A percentile compares a stretch with the other conserved stretches of the same genome.
Conservation (phyloP, 441 rosid genomes). For the Iberis amara region DNA sequence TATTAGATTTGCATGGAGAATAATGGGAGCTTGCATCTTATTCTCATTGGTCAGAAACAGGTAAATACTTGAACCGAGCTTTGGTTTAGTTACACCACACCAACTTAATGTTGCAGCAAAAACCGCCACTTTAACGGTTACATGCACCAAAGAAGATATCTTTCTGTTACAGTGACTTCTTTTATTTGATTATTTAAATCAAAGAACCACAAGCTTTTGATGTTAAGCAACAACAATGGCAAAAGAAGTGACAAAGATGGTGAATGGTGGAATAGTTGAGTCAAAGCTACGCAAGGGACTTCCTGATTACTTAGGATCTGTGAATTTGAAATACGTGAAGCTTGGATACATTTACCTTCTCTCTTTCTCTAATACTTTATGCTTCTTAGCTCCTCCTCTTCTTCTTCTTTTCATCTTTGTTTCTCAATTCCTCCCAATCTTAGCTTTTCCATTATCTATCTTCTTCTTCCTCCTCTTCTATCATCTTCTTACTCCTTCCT, state of each 20-base stretch:
- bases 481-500: constrained; percentile 38
- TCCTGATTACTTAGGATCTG: constrained; percentile 47
- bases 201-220: constrained; percentile 17
- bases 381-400: constrained; percentile 39
- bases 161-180: constrained; percentile 28
- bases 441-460: constrained; percentile 32
- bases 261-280: constrained; percentile 38
- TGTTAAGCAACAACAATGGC: constrained; percentile 31
- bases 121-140: constrained; percentile 33
- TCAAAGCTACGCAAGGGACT: constrained; percentile 39
- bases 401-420: constrained; percentile 32
- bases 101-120: constrained; percentile 30
- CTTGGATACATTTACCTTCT: constrained; percentile 54
- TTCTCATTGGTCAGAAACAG: no score
- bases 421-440: constrained; percentile 29
- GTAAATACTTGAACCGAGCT: no score
- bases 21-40: no score
- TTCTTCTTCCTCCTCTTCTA: constrained; percentile 34
- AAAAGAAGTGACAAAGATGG: constrained; percentile 44
- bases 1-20: background rate
- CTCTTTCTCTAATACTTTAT: constrained; percentile 22
- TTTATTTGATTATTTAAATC: constrained; percentile 22
- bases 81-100: constrained; percentile 30
- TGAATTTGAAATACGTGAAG: constrained; percentile 51
- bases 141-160: constrained; percentile 29